A percentile compares a stretch with the other conserved stretches of the same genome.
phyloP scores from a whole-genome alignment of 2,329 filamentous ascomycete genomes.

The Aspergillus cejpii region DNA sequence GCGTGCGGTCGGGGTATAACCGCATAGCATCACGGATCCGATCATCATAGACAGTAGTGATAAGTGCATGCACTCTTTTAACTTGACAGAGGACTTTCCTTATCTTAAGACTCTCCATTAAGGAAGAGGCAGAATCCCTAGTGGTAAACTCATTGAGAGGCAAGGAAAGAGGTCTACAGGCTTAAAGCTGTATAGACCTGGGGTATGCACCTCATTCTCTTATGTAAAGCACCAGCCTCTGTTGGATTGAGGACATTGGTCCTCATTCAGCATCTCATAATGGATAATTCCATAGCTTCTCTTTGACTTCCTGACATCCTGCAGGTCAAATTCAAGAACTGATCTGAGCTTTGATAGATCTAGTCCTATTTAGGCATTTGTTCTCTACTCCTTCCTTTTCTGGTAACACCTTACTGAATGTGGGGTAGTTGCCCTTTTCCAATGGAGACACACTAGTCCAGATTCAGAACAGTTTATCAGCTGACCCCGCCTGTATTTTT shows the following conservation, averaged over 20 bases:
- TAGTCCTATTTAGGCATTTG: too few species aligned
- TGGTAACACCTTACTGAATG: constrained; percentile 14
- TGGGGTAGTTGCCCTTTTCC: constrained; percentile 16
- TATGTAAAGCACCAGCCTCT: background rate
- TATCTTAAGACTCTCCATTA: background rate
- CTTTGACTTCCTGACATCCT: too few species aligned
- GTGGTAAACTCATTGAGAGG: background rate
- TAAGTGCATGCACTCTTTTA: too few species aligned
- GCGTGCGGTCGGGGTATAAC: too few species aligned
- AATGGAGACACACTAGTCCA: constrained; percentile 8
- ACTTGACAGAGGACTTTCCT: background rate
- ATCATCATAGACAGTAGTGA: too few species aligned
- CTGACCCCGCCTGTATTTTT: constrained; percentile 19
- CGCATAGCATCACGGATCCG: too few species aligned
- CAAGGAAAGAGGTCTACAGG: background rate
- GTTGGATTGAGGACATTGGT: too few species aligned
- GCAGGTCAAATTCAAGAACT: too few species aligned
- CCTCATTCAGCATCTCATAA: too few species aligned
- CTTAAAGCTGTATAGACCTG: background rate
- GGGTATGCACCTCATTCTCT: background rate
- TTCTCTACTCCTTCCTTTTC: too few species aligned
- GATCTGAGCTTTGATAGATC: too few species aligned
- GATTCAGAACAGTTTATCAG: constrained; percentile 14
- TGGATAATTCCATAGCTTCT: too few species aligned
- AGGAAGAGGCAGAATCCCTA: background rate